Evolutionary conservation across 2,329 filamentous ascomycete species (phyloP), one percentile per base, ranked within the genome.

Genomic region (Cercospora brassicicola): DNA sequence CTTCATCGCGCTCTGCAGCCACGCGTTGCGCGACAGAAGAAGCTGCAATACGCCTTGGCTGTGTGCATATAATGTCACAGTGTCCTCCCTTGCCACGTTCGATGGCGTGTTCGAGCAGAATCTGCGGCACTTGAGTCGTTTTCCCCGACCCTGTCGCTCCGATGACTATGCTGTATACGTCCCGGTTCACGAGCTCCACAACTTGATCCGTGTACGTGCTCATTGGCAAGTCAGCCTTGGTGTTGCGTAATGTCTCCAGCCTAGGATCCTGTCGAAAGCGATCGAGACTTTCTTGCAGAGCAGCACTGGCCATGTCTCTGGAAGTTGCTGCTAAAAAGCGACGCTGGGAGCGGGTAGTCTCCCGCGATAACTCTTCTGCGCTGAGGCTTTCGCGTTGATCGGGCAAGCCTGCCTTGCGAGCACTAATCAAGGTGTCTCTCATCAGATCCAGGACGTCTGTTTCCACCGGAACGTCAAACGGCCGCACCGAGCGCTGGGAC

Each of bases 51-150:
- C 82, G 78, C 56, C 83, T 79, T 28, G 83, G 83, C 65, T 85
- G 84, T 4, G 84, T 83, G 69, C 83, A 85, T 7, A 86, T 78
- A 62, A 86, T 79, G 66, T 83, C 84, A 73, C 84, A 85, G 28
- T 71, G 63, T 4, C 77, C 79, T n/a, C 82, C 83, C 13, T 69
- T 62, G 1, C 79, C 79, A 4, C 70, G 67, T 6, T 75, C 70
- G 55, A 83, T 83, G 2, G 81, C 80, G 64, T 84, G 73, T n/a
- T 86, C 83, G 2, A 86, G 74, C 28, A 86, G 67, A n/a, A 86
- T 83, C 68, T 86, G 84, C n/a, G 84, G 84, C 8, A 86, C 78
- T 73, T 86, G 84, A 5, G 83, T 84, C 59, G 76, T 81, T 72
- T 85, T 85, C 20, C 83, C 83, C 55, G 80, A 81, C 2, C 82